These are phyloP conservation scores for Helichrysum umbraculigerum DNA, from an alignment of 129 eudicot species.

Conservation along the genomic window DNA sequence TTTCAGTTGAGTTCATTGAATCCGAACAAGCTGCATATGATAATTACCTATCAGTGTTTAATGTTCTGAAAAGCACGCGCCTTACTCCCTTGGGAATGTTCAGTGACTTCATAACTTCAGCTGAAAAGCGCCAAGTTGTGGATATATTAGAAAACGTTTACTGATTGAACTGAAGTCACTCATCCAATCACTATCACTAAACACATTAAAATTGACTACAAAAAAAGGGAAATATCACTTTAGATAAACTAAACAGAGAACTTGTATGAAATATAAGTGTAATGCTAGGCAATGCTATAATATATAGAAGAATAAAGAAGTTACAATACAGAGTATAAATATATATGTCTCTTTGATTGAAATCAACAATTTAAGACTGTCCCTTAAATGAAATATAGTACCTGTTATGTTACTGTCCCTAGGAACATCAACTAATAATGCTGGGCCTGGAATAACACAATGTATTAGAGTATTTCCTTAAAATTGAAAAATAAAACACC, in stretches of 20 bases:
- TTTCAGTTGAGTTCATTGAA: neutral
- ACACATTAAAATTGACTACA: too few relatives aligned
- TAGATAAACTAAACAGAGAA: neutral
- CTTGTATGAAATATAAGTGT: neutral
- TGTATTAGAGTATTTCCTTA: neutral
- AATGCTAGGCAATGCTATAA: too few relatives aligned
- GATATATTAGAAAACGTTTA: neutral
- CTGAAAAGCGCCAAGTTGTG: conserved; percentile 36
- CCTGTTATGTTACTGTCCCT: conserved; percentile 65
- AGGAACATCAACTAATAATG: conserved; percentile 61
- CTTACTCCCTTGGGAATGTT: conserved; percentile 62
- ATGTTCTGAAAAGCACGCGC: conserved; percentile 70
- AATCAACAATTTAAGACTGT: too few relatives aligned
- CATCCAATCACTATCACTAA: too few relatives aligned
- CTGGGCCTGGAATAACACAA: conserved; percentile 53
- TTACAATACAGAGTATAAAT: too few relatives aligned
- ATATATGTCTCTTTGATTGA: neutral
- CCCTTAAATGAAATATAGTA: conserved; percentile 7
- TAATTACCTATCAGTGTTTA: conserved; percentile 60
- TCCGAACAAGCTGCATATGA: neutral
- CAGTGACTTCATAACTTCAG: conserved; percentile 54
- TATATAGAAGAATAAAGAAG: too few relatives aligned
- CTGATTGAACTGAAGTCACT: neutral
- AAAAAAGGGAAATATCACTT: neutral
- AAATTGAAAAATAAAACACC: neutral